These are phyloP conservation scores for Epichloe uncinata DNA, from an alignment of 2,329 filamentous ascomycete species.

Conservation along the genomic window DNA sequence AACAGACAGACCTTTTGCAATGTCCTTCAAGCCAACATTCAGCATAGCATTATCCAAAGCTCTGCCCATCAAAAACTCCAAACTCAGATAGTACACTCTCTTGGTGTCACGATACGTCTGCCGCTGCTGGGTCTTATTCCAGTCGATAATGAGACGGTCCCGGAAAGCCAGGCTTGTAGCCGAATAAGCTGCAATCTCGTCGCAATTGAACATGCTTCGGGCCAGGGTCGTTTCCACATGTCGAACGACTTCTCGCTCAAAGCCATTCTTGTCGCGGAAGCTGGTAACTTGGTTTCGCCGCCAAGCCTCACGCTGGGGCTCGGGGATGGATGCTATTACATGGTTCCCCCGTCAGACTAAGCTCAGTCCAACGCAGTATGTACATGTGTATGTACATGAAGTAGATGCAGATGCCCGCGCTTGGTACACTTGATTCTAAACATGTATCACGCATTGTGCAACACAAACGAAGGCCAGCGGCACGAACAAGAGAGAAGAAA, in stretches of 20 bases:
- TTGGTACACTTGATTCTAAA: background rate
- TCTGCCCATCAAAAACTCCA: conserved; percentile 96
- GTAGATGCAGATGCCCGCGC: background rate
- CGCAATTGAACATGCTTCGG: conserved; percentile 94
- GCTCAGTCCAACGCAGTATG: background rate
- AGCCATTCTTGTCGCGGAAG: conserved; percentile 71
- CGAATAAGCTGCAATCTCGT: conserved; percentile 84
- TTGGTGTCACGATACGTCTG: conserved; percentile 87
- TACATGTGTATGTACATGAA: no score
- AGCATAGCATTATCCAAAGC: conserved; percentile 98
- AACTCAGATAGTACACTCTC: conserved; percentile 90
- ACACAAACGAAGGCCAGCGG: background rate
- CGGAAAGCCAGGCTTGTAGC: conserved; percentile 86
- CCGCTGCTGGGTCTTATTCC: conserved; percentile 96
- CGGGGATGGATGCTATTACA: conserved; percentile 59
- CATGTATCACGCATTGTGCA: background rate
- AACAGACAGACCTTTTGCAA: conserved; percentile 53
- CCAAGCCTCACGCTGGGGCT: conserved; percentile 75
- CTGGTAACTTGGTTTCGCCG: conserved; percentile 47
- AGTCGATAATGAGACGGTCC: conserved; percentile 84
- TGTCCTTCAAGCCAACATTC: conserved; percentile 78
- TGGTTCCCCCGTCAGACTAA: background rate
- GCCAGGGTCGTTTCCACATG: conserved; percentile 96
- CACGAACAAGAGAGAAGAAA: background rate
- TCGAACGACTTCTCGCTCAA: conserved; percentile 74